Base-by-base conservation (phyloP, 768 basidiomycete genomes). In the Sistotremastrum niveocremeum region DNA sequence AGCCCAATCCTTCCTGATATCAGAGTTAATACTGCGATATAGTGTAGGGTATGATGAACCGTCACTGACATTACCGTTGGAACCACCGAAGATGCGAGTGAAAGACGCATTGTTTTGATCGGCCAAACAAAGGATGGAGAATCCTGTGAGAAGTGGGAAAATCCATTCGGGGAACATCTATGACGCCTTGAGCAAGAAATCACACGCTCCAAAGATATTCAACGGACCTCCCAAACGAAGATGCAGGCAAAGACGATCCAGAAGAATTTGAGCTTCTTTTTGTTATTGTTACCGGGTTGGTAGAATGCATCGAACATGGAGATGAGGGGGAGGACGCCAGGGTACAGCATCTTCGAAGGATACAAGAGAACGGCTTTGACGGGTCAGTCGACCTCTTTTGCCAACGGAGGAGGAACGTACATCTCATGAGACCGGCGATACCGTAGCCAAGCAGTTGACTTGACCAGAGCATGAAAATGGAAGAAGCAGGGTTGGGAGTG, bases 131-230 rank as follows among this genome's bases (percentile, higher is more conserved):
- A 80, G 68, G 38, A 77, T 62, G 52, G 64, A 77, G 58, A 80
- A 52, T 10, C 76, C 77, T 48, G 76, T 79, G 31, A 80, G 63
- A 28, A 81, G 60, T 0, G 80, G 81, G 55, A 81, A 81, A 70
- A 65, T 73, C 28, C 56, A 46, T 69, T 3, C 64, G 56, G 55
- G 74, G 73, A 1, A 69, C 28, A 32, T 42, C 40, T 29, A 28
- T n/a, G 37, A 20, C 34, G 39, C 42, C 42, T 6, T 3, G 5
- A 37, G 33, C 10, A 20, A 34, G 40, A 41, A 11, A 30, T 34
- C 3, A 4, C 3, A 43, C 36, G 2, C 20, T 20, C n/a, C 42
- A 59, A 50, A 52, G 28, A 1, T 8, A 60, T 42, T 67, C 65
- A 1, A 64, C 41, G 11, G 32, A 53, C 48, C 44, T 50, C 66